These are phyloP conservation scores for Tetracentron sinense DNA, from an alignment of 164 flowering plant species.

Conservation along the genomic window DNA sequence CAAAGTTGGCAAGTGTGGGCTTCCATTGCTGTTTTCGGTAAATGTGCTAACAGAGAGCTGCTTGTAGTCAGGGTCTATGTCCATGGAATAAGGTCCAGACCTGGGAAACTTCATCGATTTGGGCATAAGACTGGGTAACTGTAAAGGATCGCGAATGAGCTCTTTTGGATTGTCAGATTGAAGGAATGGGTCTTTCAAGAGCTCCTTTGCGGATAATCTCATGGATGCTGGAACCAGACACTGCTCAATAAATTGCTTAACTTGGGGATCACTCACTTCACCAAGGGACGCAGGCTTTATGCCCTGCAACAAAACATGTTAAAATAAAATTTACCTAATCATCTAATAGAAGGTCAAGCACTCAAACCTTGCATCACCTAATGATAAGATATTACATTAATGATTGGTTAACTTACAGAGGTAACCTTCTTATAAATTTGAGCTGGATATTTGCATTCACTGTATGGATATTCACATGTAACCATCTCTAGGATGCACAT, in stretches of 20 bases:
- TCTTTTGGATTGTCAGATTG: constrained; percentile 30
- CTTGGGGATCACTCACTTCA: constrained; percentile 54
- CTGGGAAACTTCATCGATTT: constrained; percentile 16
- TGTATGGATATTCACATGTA: constrained; percentile 68
- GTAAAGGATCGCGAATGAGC: constrained; percentile 15
- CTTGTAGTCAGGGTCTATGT: constrained; percentile 41
- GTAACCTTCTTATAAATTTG: constrained; percentile 77
- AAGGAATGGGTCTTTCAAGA: constrained; percentile 67
- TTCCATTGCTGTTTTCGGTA: constrained; percentile 24
- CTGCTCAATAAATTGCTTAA: constrained; percentile 71
- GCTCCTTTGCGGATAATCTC: constrained; percentile 59
- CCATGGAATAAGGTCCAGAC: constrained; percentile 44
- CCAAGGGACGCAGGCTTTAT: constrained; percentile 67
- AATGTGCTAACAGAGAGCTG: constrained; percentile 22
- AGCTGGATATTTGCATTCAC: constrained; percentile 64
- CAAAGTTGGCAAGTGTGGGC: constrained; percentile 22
- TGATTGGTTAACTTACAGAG: constrained; percentile 37
- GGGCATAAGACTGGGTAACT: constrained; percentile 14
- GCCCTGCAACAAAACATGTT: constrained; percentile 42
- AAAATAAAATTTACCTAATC: constrained; percentile 2
- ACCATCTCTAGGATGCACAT: constrained; percentile 77
- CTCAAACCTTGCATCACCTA: too few relatives aligned
- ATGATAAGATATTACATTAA: background rate
- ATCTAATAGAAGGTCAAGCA: too few relatives aligned
- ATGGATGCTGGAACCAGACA: constrained; percentile 65